These are phyloP conservation scores for Solanum hybrid DNA, from an alignment of 305 asterid genomes.

Conservation along the genomic window DNA sequence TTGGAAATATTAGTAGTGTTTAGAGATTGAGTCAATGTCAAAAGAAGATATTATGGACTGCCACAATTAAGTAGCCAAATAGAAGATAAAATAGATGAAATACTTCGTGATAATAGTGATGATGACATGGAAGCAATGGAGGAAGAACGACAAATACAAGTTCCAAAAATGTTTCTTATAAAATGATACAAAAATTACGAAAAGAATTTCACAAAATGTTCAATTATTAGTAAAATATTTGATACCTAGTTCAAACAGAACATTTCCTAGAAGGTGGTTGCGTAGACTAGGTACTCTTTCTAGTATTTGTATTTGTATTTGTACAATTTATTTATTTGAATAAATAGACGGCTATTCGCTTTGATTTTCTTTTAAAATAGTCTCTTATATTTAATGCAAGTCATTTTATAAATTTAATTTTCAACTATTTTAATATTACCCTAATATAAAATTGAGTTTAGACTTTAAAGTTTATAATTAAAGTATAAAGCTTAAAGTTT, in stretches of 20 bases:
- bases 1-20: background rate
- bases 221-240: background rate
- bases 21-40: background rate
- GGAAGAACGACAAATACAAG: background rate
- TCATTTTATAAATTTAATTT: no score
- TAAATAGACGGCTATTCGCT: background rate
- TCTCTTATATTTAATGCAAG: background rate
- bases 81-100: no score
- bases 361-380: background rate
- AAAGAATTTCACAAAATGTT: no score
- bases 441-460: no score
- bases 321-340: background rate
- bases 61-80: background rate
- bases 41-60: background rate
- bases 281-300: background rate
- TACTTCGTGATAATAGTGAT: background rate
- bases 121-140: background rate
- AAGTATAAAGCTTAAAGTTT: no score
- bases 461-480: no score
- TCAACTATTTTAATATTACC: background rate
- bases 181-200: background rate
- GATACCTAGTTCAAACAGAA: background rate
- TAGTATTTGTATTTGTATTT: no score
- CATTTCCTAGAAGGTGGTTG: background rate
- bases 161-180: background rate